phyloP scores from a whole-genome alignment of 2,329 filamentous ascomycete species.

The Botrytis sinoallii region DNA sequence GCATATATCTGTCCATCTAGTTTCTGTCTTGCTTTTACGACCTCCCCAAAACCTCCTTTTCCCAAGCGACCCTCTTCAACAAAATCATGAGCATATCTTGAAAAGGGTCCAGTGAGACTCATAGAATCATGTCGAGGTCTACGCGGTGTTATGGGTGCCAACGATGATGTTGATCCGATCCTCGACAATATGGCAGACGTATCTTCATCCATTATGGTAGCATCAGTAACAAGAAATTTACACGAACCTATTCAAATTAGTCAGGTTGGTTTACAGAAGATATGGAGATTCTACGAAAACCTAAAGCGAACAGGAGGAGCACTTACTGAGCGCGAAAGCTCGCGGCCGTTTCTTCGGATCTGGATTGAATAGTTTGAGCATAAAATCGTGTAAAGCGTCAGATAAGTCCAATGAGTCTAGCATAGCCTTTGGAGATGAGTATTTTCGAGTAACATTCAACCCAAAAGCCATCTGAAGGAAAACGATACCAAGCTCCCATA shows the following conservation, averaged over 20 bases:
- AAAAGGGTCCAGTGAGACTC: conserved; percentile 48
- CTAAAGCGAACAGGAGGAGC: not conserved
- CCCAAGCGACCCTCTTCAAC: conserved; percentile 85
- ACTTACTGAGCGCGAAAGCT: conserved; percentile 63
- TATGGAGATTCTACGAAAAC: not conserved
- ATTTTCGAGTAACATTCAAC: conserved; percentile 69
- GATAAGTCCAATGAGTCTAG: conserved; percentile 71
- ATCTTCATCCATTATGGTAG: conserved; percentile 49
- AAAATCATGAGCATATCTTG: conserved; percentile 81
- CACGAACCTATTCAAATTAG: conserved; percentile 44
- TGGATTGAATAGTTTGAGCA: conserved; percentile 78
- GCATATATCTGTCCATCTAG: conserved; percentile 92
- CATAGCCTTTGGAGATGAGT: conserved; percentile 73
- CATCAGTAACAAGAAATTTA: conserved; percentile 64
- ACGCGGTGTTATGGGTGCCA: conserved; percentile 43
- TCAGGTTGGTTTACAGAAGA: not conserved
- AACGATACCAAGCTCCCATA: conserved; percentile 92
- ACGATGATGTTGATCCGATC: conserved; percentile 42
- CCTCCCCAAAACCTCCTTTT: conserved; percentile 92
- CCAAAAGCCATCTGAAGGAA: conserved; percentile 95
- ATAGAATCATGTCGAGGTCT: conserved; percentile 62
- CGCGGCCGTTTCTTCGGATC: conserved; percentile 82
- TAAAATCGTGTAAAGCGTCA: conserved; percentile 71
- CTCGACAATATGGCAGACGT: conserved; percentile 41
- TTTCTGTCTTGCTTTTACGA: conserved; percentile 92